Evolutionary conservation across 2,329 filamentous ascomycete species (phyloP).

Genomic region (Lasiodiplodia gonubiensis): DNA sequence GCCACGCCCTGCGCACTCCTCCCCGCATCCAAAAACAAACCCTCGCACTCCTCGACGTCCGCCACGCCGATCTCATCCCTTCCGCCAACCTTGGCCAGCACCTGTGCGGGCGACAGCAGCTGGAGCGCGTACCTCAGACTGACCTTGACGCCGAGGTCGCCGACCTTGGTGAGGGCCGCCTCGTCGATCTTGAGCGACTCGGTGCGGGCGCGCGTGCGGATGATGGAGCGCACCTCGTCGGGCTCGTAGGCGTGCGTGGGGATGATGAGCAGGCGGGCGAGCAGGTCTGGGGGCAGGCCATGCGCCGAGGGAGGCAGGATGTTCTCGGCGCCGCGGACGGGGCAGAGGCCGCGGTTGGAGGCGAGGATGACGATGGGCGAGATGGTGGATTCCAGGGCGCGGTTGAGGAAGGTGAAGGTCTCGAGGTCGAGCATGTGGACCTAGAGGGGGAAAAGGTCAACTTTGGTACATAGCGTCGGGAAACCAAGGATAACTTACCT

Average conservation of each 20-base stretch:
- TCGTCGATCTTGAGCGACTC: constrained; percentile 82
- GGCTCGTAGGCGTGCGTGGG: constrained; percentile 88
- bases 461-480: constrained; percentile 30
- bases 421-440: constrained; percentile 99
- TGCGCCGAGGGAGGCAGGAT: constrained; percentile 73
- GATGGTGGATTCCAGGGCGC: constrained; percentile 92
- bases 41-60: constrained; percentile 61
- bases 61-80: constrained; percentile 56
- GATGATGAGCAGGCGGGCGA: constrained; percentile 92
- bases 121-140: constrained; percentile 93
- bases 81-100: constrained; percentile 76
- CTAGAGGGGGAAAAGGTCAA: constrained; percentile 53
- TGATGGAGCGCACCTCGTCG: constrained; percentile 91
- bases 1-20: constrained; percentile 51
- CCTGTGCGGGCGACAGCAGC: constrained; percentile 85
- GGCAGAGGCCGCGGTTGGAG: constrained; percentile 92
- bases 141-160: constrained; percentile 84
- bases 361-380: constrained; percentile 97
- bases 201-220: constrained; percentile 80
- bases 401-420: constrained; percentile 98
- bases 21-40: constrained; percentile 55
- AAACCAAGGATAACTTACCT: constrained; percentile 63
- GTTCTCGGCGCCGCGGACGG: constrained; percentile 78
- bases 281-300: constrained; percentile 90
- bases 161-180: constrained; percentile 83